A percentile compares a stretch with the other conserved stretches of the same genome.
These are phyloP conservation scores for Neurospora sp. DNA, from an alignment of 495 filamentous ascomycete species.

Conservation along the genomic window DNA sequence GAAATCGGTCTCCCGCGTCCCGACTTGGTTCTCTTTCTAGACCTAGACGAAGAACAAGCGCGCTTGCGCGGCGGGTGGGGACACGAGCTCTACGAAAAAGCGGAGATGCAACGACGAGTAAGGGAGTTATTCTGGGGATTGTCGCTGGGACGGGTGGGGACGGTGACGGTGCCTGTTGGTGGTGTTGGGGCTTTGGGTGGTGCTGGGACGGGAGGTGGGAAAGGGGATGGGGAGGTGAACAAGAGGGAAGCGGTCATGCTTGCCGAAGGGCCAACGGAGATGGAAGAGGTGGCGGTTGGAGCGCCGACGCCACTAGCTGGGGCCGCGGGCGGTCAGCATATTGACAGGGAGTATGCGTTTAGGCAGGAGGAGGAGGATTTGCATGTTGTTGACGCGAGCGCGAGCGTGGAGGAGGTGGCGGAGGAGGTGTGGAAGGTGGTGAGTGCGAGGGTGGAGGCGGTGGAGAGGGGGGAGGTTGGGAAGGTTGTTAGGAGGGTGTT, in stretches of 20 bases:
- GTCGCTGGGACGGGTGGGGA: conserved; percentile 34
- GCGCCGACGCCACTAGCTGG: conserved; percentile 10
- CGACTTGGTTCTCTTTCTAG: conserved; percentile 80
- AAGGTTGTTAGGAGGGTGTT: conserved; percentile 30
- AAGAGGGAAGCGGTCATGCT: background rate
- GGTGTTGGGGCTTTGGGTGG: background rate
- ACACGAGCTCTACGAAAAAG: conserved; percentile 78
- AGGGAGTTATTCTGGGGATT: conserved; percentile 58
- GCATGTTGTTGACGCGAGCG: conserved; percentile 44
- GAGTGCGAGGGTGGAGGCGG: conserved; percentile 32
- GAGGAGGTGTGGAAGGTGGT: conserved; percentile 42
- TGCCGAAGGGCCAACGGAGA: background rate
- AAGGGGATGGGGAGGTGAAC: background rate
- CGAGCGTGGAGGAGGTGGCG: conserved; percentile 39
- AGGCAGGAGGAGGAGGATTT: conserved; percentile 44
- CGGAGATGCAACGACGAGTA: conserved; percentile 72
- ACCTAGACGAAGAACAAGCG: conserved; percentile 63
- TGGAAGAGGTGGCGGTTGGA: conserved; percentile 17
- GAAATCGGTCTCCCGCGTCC: conserved; percentile 83
- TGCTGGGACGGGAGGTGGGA: conserved; percentile 2
- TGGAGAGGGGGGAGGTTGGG: conserved; percentile 38
- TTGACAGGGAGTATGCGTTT: conserved; percentile 27
- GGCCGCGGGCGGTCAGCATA: background rate
- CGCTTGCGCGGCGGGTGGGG: conserved; percentile 75
- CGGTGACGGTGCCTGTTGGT: conserved; percentile 6